These are phyloP conservation scores for Limnanthes douglasii DNA, from an alignment of 345 rosid genomes.

Conservation along the genomic window DNA sequence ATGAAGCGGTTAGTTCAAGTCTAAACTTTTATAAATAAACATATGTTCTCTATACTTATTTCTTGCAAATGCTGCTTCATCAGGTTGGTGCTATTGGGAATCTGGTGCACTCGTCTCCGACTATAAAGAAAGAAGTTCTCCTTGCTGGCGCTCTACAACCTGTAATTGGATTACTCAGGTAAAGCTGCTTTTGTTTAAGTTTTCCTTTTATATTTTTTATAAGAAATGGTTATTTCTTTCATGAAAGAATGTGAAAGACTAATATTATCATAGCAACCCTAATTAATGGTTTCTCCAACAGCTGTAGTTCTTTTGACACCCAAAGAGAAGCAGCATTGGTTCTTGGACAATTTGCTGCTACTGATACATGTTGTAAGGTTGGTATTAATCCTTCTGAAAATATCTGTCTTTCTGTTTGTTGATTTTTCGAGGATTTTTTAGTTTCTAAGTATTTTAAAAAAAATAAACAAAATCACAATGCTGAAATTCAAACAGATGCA, in stretches of 20 bases:
- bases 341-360: conserved; percentile 71
- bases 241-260: no score
- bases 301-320: conserved; percentile 53
- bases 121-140: conserved; percentile 55
- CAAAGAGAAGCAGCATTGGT: conserved; percentile 72
- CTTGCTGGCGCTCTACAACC: conserved; percentile 73
- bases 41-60: neutral
- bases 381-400: neutral
- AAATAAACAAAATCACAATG: no score
- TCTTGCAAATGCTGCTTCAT: conserved; percentile 4
- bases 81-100: conserved; percentile 74
- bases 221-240: neutral
- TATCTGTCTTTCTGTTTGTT: neutral
- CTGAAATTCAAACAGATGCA: conserved; percentile 37
- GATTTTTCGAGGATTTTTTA: neutral
- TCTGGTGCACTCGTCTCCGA: conserved; percentile 64
- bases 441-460: no score
- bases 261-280: no score
- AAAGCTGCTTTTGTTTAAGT: conserved; percentile 5
- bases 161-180: conserved; percentile 61
- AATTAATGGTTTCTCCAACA: conserved; percentile 18
- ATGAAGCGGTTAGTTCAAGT: conserved; percentile 44
- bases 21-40: neutral
- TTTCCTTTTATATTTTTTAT: neutral
- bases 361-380: conserved; percentile 77